A percentile compares a stretch with the other conserved stretches of the same genome.
Conservation (phyloP, 257 asterid species). For the Linaria vulgaris region DNA sequence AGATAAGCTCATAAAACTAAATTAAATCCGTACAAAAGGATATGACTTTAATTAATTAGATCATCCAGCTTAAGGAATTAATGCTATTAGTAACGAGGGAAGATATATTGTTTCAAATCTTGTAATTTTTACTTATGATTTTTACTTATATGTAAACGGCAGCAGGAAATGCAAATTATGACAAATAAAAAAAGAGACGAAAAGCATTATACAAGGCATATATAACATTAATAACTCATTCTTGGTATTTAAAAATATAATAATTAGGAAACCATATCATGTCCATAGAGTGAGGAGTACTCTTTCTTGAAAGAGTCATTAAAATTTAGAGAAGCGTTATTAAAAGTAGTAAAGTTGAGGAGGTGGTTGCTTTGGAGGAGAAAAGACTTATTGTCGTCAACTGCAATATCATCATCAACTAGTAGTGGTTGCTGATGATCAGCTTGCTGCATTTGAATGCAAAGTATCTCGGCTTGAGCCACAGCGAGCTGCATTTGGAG, state of each 20-base stretch:
- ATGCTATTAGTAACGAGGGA: neutral
- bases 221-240: too few relatives aligned
- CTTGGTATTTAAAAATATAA: constrained; percentile 1
- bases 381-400: constrained; percentile 35
- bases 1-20: too few relatives aligned
- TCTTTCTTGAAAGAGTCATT: constrained; percentile 47
- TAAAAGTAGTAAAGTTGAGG: constrained; percentile 23
- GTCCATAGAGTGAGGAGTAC: constrained; percentile 37
- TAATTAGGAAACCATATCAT: constrained; percentile 54
- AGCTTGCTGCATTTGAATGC: constrained; percentile 49
- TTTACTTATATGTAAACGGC: neutral
- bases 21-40: too few relatives aligned
- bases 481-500: constrained; percentile 59
- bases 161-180: neutral
- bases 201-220: neutral
- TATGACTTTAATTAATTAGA: neutral
- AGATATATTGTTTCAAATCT: too few relatives aligned
- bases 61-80: neutral
- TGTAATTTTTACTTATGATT: too few relatives aligned
- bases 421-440: constrained; percentile 16
- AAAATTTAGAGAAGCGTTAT: constrained; percentile 25
- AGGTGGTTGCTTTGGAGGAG: constrained; percentile 36
- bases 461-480: constrained; percentile 56
- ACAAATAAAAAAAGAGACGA: constrained; percentile 1
- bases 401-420: neutral